Evolutionary conservation across 495 filamentous ascomycete species (phyloP), one percentile per base, ranked within the genome.

Genomic region (Neurospora sp.): DNA sequence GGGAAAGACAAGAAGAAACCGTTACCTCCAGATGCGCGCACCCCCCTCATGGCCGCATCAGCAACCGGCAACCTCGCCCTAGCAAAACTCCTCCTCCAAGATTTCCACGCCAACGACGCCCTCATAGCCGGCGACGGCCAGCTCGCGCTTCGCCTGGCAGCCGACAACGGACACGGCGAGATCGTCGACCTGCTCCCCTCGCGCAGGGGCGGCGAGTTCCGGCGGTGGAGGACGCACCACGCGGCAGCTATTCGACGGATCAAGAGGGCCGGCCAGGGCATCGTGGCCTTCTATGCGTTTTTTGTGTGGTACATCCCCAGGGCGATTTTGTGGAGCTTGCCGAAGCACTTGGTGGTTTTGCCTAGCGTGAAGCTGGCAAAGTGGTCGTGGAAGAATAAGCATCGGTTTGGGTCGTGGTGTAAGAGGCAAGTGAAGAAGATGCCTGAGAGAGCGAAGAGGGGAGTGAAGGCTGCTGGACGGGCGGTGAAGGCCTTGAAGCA

Each of bases 31-130:
- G 27, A 14, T 4, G 37, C 39, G 46, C 80, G 84, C 46, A 84
- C 80, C 14, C 78, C 84, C 16, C 72, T 82, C 8, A 80, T 79
- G 76, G 70, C 76, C 0, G 80, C 81, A 2, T 78, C 79, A 11
- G 71, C 39, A 42, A 14, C 37, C 9, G 80, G 80, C 11, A 77
- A 78, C 4, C 62, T 82, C 1, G 74, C 75, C 10, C 66, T 82
- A 5, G 79, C 75, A 18, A 76, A 73, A 69, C 31, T 82, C 31
- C 69, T 81, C 39, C 39, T 74, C 18, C 73, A 79, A 10, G 74
- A 76, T 3, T 79, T 76, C 39, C 41, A 70, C 6, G 80, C 79
- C 5, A 76, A 82, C 39, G 81, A 81, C 72, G 72, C 41, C 35
- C 9, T 81, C 5, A 75, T 80, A 11, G 79, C 80, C 16, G 75